Base-by-base conservation (phyloP, 345 rosid species). In the Citrus mangshanensis region DNA sequence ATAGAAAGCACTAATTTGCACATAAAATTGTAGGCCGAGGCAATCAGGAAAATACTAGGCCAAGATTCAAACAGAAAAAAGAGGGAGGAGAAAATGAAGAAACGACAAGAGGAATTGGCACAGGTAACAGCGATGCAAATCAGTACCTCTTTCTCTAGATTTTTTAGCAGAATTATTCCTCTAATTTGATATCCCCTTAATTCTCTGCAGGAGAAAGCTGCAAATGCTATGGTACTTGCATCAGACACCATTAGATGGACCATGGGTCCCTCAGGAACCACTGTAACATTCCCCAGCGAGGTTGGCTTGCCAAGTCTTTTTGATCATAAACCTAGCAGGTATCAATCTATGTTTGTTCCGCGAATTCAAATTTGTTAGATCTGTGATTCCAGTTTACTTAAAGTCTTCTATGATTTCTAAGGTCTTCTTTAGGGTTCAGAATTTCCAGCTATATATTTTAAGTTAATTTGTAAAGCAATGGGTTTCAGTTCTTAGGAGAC, bases 61-160 rank as follows among this genome's bases (percentile, higher is more conserved):
- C 90, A 85, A 80, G 89, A 88, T 79, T 90, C 93, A 61, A 87
- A 55, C 78, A 80, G 91, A 70, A 90, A 88, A 84, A 90, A 87
- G 70, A 87, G 84, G 72, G 93, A 90, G 79, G 89, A 84, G 19
- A 84, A 88, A 82, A 83, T 81, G 3, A 90, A 85, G 82, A 84
- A 82, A 84, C 85, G 83, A 8, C 90, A 83, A 77, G 89, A 87
- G 82, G 93, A 87, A 80, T 58, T 90, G 64, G 89, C 89, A 51
- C 87, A 88, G 89, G 89, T 84, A 85, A n/a, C 27, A 32, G 32
- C n/a, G 62, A 46, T 49, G 16, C 69, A 72, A 30, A 42, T 42
- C 5, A 58, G 9, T 14, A 16, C 34, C 67, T 58, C 40, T 25
- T 10, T 34, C 37, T 63, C 35, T 42, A 25, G 30, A 63, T 63